Base-by-base conservation (phyloP, 768 basidiomycete species). In the Boletus pseudo-olivaceus region DNA sequence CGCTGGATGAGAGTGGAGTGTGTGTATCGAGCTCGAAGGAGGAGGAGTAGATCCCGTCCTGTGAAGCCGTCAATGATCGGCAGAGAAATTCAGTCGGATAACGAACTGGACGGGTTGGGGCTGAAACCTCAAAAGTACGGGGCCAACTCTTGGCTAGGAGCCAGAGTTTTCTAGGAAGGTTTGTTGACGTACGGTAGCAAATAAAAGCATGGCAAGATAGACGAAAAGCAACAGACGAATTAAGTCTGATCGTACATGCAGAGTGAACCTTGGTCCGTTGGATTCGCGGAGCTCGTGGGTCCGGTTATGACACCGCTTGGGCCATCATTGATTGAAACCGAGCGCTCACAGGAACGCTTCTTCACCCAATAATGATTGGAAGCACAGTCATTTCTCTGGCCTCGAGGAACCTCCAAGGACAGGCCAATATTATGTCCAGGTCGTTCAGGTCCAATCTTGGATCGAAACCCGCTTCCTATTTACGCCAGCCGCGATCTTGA, bases 351-450 rank as follows among this genome's bases (percentile, higher is more conserved):
- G 54, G 49, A 50, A 61, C 72, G 73, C 51, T 45, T 52, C 59
- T 58, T 55, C 53, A 66, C 55, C 52, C 58, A 65, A 55, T n/a
- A n/a, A n/a, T n/a, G n/a, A n/a, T n/a, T n/a, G n/a, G n/a, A 32
- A 52, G 49, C 55, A 61, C 59, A 59, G 43, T 52, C 55, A 61
- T 67, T 67, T 72, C 73, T 66, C 71, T 69, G 65, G 66, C 74
- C 68, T 77, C 74, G 73, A 78, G 75, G 72, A 75, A 69, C 72
- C 75, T 72, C 72, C 73, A 72, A 73, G 68, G 72, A 75, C 73
- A 72, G 65, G 51, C 41, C 41, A 56, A 23, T 23, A 23, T 23
- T 51, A 27, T 40, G 34, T 45, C 23, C 51, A 44, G 45, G 63
- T 50, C 26, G 46, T 55, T 38, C 61, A 70, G 67, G 67, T 64